Percentiles rank a stretch among this genome's conserved stretches.
Conservation (phyloP, 768 basidiomycete species). For the Scleroderma citrinum region DNA sequence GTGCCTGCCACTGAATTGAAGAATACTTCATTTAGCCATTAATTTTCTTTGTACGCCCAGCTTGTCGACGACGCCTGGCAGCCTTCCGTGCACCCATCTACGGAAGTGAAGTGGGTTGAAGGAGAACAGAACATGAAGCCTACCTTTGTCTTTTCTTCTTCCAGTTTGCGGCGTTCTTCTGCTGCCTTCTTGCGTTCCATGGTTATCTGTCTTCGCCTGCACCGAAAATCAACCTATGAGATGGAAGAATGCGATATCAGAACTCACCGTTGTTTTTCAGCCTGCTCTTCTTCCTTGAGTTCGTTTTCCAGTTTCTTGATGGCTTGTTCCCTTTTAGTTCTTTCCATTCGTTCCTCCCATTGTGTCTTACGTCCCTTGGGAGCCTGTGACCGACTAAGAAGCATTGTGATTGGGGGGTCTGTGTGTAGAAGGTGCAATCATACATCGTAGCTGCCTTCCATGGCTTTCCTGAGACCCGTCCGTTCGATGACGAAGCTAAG, state of each 20-base stretch:
- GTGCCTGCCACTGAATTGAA: too few relatives aligned
- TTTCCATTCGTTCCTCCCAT: conserved; percentile 68
- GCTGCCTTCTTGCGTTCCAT: conserved; percentile 64
- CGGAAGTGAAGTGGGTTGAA: conserved; percentile 1
- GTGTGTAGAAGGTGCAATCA: conserved; percentile 8
- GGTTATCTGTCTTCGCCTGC: conserved; percentile 62
- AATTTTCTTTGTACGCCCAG: conserved; percentile 75
- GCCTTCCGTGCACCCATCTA: conserved; percentile 82
- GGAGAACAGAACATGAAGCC: not conserved
- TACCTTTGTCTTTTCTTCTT: conserved; percentile 31
- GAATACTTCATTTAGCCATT: conserved; percentile 56
- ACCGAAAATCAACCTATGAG: not conserved
- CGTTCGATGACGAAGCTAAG: conserved; percentile 54
- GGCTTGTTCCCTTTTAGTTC: conserved; percentile 57
- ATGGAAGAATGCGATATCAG: not conserved
- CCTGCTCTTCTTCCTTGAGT: conserved; percentile 70
- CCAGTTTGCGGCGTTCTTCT: conserved; percentile 62
- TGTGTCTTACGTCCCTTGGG: conserved; percentile 60
- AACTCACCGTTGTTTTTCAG: conserved; percentile 55
- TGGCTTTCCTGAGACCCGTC: conserved; percentile 62
- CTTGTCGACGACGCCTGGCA: conserved; percentile 63
- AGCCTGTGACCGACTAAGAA: conserved; percentile 59
- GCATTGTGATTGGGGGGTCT: too few relatives aligned
- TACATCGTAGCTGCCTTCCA: conserved; percentile 61
- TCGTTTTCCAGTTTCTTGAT: conserved; percentile 70